phyloP scores from a whole-genome alignment of 148 eudicot genomes.

The Drosera capensis region DNA sequence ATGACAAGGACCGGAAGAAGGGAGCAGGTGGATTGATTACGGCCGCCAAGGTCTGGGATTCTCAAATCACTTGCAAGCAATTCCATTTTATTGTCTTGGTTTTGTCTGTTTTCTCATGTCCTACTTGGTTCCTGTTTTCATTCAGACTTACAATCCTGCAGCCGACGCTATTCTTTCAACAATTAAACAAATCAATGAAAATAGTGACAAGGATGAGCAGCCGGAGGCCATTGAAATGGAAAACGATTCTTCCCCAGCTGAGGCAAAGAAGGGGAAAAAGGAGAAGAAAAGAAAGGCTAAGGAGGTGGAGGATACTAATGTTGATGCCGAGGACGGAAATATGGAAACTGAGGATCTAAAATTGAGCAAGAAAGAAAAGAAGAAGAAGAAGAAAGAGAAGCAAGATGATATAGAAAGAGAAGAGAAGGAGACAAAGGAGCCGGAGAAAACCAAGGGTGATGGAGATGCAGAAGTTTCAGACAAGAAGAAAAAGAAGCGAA shows the following conservation, averaged over 20 bases:
- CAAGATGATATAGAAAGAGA: too few relatives aligned
- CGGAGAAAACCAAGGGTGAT: slow-evolving; percentile 12
- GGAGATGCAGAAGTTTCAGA: slow-evolving; percentile 16
- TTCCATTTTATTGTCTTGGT: slow-evolving; percentile 72
- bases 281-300: slow-evolving; percentile 9
- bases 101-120: background rate
- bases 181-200: slow-evolving; percentile 18
- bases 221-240: slow-evolving; percentile 9
- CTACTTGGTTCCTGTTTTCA: background rate
- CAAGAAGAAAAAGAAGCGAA: slow-evolving; percentile 71
- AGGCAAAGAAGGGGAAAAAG: slow-evolving; percentile 7
- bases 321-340: slow-evolving; percentile 4
- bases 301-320: slow-evolving; percentile 7
- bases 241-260: slow-evolving; percentile 8
- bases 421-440: slow-evolving; percentile 40
- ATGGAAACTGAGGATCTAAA: background rate
- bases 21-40: slow-evolving; percentile 74
- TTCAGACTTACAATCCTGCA: slow-evolving; percentile 80
- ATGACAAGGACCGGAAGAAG: slow-evolving; percentile 81
- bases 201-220: slow-evolving; percentile 12
- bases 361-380: background rate
- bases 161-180: slow-evolving; percentile 57
- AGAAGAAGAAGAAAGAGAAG: slow-evolving; percentile 1
- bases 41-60: slow-evolving; percentile 64
- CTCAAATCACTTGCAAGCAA: slow-evolving; percentile 58